These are phyloP conservation scores for Apiosordaria backusii DNA, from an alignment of 495 filamentous ascomycete species.

Conservation along the genomic window DNA sequence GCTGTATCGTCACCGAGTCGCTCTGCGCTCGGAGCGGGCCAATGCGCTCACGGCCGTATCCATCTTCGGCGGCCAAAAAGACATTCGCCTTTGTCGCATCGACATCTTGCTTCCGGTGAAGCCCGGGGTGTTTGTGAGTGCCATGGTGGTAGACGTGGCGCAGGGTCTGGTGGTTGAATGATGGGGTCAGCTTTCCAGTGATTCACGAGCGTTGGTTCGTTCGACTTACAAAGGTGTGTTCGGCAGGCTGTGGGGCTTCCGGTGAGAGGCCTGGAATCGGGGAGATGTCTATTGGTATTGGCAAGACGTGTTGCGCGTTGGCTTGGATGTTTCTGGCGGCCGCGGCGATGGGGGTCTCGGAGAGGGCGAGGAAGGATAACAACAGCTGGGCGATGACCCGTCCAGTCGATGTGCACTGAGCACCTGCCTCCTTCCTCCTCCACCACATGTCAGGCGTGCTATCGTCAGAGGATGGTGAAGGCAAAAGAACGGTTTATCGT, in stretches of 20 bases:
- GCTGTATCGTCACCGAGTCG: constrained; percentile 61
- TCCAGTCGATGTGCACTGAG: constrained; percentile 48
- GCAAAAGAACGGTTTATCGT: background rate
- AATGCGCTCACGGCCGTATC: constrained; percentile 43
- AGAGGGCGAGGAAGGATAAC: constrained; percentile 60
- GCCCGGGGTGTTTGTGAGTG: constrained; percentile 62
- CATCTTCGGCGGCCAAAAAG: constrained; percentile 64
- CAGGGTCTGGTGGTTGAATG: constrained; percentile 56
- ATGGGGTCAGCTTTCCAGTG: constrained; percentile 7
- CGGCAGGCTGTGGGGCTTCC: constrained; percentile 37
- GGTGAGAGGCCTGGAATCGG: constrained; percentile 37
- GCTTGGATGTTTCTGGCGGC: constrained; percentile 21
- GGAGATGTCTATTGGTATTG: constrained; percentile 37
- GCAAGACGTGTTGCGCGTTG: constrained; percentile 30
- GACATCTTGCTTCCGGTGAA: constrained; percentile 74
- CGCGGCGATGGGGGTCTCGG: constrained; percentile 33
- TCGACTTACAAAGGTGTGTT: constrained; percentile 50
- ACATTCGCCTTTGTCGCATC: constrained; percentile 55
- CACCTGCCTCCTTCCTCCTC: constrained; percentile 36
- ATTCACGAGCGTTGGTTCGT: background rate
- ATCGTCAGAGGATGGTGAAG: background rate
- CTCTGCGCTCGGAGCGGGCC: constrained; percentile 56
- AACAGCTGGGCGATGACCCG: constrained; percentile 58
- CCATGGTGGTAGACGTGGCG: constrained; percentile 92
- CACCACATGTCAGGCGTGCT: constrained; percentile 35